phyloP scores from a whole-genome alignment of 2,329 filamentous ascomycete genomes.

The Orbilia ellipsospora region DNA sequence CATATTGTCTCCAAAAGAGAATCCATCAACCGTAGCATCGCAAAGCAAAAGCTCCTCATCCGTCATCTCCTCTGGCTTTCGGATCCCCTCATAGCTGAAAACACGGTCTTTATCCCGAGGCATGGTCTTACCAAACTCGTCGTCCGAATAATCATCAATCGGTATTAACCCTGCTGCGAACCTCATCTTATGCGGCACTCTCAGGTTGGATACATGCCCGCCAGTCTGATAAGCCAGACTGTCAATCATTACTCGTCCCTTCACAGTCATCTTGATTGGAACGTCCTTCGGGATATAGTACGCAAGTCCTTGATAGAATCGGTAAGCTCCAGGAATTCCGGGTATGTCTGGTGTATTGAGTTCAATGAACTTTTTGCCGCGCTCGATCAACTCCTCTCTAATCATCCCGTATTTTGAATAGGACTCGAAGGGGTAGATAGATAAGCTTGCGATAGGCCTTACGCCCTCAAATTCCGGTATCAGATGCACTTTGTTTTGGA shows the following conservation, averaged over 20 bases:
- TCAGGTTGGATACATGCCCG: background rate
- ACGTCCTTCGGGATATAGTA: constrained; percentile 71
- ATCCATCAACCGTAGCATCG: constrained; percentile 84
- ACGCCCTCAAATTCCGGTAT: constrained; percentile 75
- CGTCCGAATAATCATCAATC: background rate
- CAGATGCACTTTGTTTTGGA: background rate
- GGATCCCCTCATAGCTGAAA: constrained; percentile 27
- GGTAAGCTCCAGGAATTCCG: constrained; percentile 61
- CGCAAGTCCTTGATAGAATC: constrained; percentile 78
- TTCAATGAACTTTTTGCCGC: constrained; percentile 84
- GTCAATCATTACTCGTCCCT: constrained; percentile 90
- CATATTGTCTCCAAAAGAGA: constrained; percentile 85
- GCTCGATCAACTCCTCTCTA: constrained; percentile 75
- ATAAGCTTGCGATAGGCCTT: constrained; percentile 81
- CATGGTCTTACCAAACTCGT: background rate
- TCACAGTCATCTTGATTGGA: constrained; percentile 82
- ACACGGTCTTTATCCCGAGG: background rate
- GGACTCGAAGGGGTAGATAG: constrained; percentile 81
- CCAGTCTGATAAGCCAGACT: constrained; percentile 78
- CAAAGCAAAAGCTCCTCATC: constrained; percentile 87
- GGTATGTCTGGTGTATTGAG: constrained; percentile 84
- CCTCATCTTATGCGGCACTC: background rate
- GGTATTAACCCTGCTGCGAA: too few species aligned
- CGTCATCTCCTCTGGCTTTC: constrained; percentile 62
- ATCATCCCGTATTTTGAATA: constrained; percentile 74